Evolutionary conservation across 345 rosid genomes (phyloP).

Genomic region (Lepidium sativum): DNA sequence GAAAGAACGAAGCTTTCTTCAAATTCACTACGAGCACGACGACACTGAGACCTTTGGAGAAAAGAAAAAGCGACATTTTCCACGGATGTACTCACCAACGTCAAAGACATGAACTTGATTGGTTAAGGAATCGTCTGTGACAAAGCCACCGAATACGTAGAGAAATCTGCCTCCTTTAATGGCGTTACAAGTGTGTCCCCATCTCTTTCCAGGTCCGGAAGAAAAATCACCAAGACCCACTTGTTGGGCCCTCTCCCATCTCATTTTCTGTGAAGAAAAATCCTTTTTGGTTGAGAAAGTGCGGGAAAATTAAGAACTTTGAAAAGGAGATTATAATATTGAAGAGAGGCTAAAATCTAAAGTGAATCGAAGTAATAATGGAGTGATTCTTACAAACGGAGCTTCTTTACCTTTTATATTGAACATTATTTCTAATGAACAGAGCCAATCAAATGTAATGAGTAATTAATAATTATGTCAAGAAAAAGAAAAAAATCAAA

Average conservation of each 20-base stretch:
- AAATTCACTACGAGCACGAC: slow-evolving; percentile 3
- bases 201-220: slow-evolving; percentile 78
- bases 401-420: too few species aligned
- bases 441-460: too few species aligned
- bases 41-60: background rate
- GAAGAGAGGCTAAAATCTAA: background rate
- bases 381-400: too few species aligned
- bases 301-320: slow-evolving; percentile 23
- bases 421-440: too few species aligned
- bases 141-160: slow-evolving; percentile 88
- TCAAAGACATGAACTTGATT: slow-evolving; percentile 93
- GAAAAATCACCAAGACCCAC: slow-evolving; percentile 25
- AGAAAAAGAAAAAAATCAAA: too few species aligned
- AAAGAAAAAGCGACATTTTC: background rate
- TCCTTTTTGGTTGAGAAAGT: slow-evolving; percentile 16
- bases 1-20: slow-evolving; percentile 10
- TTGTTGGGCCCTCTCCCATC: slow-evolving; percentile 59
- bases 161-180: slow-evolving; percentile 76
- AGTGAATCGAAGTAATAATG: too few species aligned
- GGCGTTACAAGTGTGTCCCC: slow-evolving; percentile 98
- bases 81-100: slow-evolving; percentile 41
- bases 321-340: slow-evolving; percentile 8
- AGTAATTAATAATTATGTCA: too few species aligned
- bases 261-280: slow-evolving; percentile 33
- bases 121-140: slow-evolving; percentile 67